Conservation (phyloP, 2,329 filamentous ascomycete species). For the Hymenoscyphus scutula region DNA sequence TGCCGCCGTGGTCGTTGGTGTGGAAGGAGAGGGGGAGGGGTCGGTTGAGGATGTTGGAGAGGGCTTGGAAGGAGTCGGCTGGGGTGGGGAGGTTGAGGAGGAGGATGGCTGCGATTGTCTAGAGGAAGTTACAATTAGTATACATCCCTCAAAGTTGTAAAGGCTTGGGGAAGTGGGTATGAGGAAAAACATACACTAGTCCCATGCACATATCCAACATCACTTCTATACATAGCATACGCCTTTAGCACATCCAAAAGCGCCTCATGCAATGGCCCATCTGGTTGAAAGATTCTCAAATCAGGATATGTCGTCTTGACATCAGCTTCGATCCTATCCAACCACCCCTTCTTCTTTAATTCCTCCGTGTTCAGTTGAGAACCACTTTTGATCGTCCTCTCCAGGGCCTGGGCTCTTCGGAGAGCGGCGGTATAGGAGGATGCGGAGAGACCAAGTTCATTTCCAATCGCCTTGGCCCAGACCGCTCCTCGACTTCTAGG, state of each 20-base stretch:
- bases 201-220: slow-evolving; percentile 74
- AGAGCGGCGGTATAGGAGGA: slow-evolving; percentile 70
- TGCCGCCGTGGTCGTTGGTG: slow-evolving; percentile 65
- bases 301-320: slow-evolving; percentile 68
- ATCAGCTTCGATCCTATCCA: slow-evolving; percentile 62
- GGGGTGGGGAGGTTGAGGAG: slow-evolving; percentile 67
- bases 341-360: slow-evolving; percentile 55
- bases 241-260: slow-evolving; percentile 73
- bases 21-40: slow-evolving; percentile 74
- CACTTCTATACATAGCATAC: slow-evolving; percentile 78
- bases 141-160: slow-evolving; percentile 9
- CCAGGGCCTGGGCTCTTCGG: slow-evolving; percentile 61
- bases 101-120: slow-evolving; percentile 71
- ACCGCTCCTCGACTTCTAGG: slow-evolving; percentile 57
- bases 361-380: slow-evolving; percentile 46
- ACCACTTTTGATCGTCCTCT: slow-evolving; percentile 40
- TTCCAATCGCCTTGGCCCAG: slow-evolving; percentile 37
- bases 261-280: slow-evolving; percentile 59
- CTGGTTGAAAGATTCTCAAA: slow-evolving; percentile 61
- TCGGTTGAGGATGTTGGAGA: slow-evolving; percentile 77
- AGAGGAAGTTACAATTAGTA: slow-evolving; percentile 22
- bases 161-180: neutral
- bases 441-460: slow-evolving; percentile 46
- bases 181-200: slow-evolving; percentile 63
- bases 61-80: slow-evolving; percentile 63